Conservation (phyloP, 2,329 filamentous ascomycete species). For the Polychaeton citri region DNA sequence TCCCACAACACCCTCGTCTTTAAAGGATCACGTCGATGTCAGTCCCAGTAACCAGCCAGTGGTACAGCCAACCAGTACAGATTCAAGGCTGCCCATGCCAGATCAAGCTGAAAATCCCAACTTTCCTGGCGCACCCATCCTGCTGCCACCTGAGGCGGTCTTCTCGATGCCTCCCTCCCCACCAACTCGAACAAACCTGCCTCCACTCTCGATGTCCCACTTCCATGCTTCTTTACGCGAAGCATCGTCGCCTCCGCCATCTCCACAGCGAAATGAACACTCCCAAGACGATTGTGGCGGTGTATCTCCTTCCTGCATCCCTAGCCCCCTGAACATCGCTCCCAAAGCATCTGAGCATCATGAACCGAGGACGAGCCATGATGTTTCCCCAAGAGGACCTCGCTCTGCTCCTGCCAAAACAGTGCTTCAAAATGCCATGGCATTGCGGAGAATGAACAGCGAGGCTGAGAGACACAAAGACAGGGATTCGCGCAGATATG, state of each 20-base stretch:
- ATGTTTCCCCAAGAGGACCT: constrained; percentile 13
- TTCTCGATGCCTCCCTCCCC: constrained; percentile 2
- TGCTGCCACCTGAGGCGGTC: constrained; percentile 10
- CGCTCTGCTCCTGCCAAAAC: constrained; percentile 23
- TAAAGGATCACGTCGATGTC: neutral
- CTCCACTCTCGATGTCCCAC: constrained; percentile 2
- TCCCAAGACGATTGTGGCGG: neutral
- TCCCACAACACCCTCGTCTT: neutral
- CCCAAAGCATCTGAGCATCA: constrained; percentile 2
- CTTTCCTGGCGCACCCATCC: constrained; percentile 13
- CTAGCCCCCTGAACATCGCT: constrained; percentile 2
- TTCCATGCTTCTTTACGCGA: constrained; percentile 5
- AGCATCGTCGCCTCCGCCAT: constrained; percentile 6
- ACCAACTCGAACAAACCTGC: neutral
- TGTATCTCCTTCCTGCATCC: neutral
- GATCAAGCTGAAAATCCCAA: constrained; percentile 1
- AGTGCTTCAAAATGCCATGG: constrained; percentile 25
- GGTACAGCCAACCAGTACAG: neutral
- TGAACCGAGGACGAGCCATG: neutral
- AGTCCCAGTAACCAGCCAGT: neutral
- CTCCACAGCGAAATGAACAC: neutral
- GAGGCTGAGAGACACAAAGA: constrained; percentile 15
- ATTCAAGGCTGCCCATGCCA: constrained; percentile 4
- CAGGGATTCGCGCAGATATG: constrained; percentile 24
- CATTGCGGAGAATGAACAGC: constrained; percentile 31